Evolutionary conservation across 768 basidiomycete species (phyloP).

Genomic region (Trametes cinnabarina): DNA sequence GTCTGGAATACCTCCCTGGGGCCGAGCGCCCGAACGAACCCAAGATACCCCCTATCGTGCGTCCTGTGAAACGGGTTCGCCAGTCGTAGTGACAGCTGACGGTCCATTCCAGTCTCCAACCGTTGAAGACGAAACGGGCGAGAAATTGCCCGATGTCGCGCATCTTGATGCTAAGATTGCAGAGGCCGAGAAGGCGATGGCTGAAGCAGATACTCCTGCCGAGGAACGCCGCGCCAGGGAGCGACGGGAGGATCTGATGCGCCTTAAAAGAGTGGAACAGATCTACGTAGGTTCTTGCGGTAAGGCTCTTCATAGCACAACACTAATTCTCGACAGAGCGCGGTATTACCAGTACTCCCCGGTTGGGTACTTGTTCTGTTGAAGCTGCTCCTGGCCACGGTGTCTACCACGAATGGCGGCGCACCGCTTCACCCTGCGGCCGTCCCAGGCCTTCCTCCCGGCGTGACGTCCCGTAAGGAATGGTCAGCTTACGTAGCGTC

Average conservation of each 20-base stretch:
- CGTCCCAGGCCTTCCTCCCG: conserved; percentile 69
- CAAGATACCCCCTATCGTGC: conserved; percentile 29
- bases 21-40: conserved; percentile 56
- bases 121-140: conserved; percentile 57
- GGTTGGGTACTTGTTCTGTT: conserved; percentile 92
- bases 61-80: conserved; percentile 30
- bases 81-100: not conserved
- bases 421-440: conserved; percentile 49
- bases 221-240: conserved; percentile 66
- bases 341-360: conserved; percentile 78
- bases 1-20: conserved; percentile 77
- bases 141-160: conserved; percentile 70
- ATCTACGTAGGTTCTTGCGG: conserved; percentile 66
- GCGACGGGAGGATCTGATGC: conserved; percentile 76
- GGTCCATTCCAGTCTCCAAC: conserved; percentile 8
- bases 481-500: not conserved
- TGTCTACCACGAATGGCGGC: conserved; percentile 72
- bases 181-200: conserved; percentile 55
- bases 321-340: conserved; percentile 50
- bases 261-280: conserved; percentile 85
- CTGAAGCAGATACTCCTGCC: conserved; percentile 45
- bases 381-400: conserved; percentile 89
- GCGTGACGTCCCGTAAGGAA: conserved; percentile 60
- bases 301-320: not conserved
- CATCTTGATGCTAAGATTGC: conserved; percentile 70